Evolutionary conservation across 108 stramenopile genomes (phyloP).

Genomic region (Seminavis robusta): DNA sequence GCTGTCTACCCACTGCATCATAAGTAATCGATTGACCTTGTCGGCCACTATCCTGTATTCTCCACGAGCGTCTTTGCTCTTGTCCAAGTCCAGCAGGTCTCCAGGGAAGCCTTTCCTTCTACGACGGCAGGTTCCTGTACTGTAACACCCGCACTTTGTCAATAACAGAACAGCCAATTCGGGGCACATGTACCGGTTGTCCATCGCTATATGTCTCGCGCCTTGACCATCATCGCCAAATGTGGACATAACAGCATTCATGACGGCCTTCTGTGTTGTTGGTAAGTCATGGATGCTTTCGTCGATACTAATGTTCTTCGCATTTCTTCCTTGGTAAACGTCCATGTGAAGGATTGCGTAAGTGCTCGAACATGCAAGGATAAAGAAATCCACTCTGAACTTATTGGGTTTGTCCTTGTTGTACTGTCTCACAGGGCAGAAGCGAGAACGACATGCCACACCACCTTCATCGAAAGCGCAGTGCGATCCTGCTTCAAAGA

Average conservation of each 20-base stretch:
- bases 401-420: conserved; percentile 24
- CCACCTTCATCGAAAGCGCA: conserved; percentile 16
- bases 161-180: not conserved
- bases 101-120: not conserved
- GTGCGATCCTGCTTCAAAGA: not conserved
- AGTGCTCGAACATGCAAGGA: not conserved
- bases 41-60: not conserved
- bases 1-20: conserved; percentile 11
- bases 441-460: conserved; percentile 3
- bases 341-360: conserved; percentile 14
- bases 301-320: not conserved
- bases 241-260: conserved; percentile 10
- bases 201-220: not conserved
- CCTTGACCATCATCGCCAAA: not conserved
- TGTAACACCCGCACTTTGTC: not conserved
- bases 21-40: not conserved
- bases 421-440: conserved; percentile 13
- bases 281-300: not conserved
- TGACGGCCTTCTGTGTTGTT: conserved; percentile 16
- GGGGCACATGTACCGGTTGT: not conserved
- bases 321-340: conserved; percentile 16
- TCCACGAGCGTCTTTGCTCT: conserved; percentile 1
- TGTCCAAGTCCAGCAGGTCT: not conserved
- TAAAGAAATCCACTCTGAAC: conserved; percentile 9
- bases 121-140: not conserved